A percentile compares a stretch with the other conserved stretches of the same genome.
Conservation (phyloP, 257 asterid species). For the Petrea volubilis region DNA sequence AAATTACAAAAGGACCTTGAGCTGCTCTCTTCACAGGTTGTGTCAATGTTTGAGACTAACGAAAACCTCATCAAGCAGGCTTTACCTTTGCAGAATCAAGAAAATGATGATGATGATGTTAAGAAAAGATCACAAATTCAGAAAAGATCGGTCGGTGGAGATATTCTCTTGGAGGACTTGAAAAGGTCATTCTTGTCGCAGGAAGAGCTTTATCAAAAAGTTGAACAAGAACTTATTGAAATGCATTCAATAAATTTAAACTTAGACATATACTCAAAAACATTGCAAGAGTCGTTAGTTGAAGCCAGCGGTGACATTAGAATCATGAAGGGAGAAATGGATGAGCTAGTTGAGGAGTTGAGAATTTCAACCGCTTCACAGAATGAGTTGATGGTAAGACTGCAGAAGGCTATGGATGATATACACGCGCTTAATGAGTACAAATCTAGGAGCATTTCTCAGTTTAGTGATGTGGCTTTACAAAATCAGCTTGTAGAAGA, state of each 20-base stretch:
- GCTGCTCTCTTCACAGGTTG: slow-evolving; percentile 93
- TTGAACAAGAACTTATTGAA: slow-evolving; percentile 77
- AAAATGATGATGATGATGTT: slow-evolving; percentile 37
- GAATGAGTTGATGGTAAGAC: slow-evolving; percentile 55
- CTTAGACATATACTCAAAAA: slow-evolving; percentile 78
- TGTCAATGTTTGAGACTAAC: slow-evolving; percentile 87
- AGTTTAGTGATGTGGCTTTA: slow-evolving; percentile 56
- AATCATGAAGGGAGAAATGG: slow-evolving; percentile 38
- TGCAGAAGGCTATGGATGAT: slow-evolving; percentile 70
- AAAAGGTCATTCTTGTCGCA: slow-evolving; percentile 73
- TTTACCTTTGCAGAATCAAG: slow-evolving; percentile 47
- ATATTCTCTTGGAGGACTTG: slow-evolving; percentile 77
- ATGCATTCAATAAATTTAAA: slow-evolving; percentile 69
- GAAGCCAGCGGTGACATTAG: slow-evolving; percentile 54
- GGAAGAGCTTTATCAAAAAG: slow-evolving; percentile 79
- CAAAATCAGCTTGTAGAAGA: slow-evolving; percentile 71
- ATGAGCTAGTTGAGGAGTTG: slow-evolving; percentile 61
- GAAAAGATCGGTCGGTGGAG: slow-evolving; percentile 65
- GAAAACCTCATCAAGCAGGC: slow-evolving; percentile 89
- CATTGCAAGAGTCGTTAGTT: slow-evolving; percentile 53
- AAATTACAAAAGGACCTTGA: slow-evolving; percentile 93
- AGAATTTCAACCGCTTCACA: slow-evolving; percentile 58
- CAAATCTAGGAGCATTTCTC: slow-evolving; percentile 59
- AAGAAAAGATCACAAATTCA: slow-evolving; percentile 27
- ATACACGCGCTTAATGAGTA: slow-evolving; percentile 54